These are phyloP conservation scores for Penicillium sclerotigenum DNA, from an alignment of 2,329 filamentous ascomycete genomes.

Conservation along the genomic window DNA sequence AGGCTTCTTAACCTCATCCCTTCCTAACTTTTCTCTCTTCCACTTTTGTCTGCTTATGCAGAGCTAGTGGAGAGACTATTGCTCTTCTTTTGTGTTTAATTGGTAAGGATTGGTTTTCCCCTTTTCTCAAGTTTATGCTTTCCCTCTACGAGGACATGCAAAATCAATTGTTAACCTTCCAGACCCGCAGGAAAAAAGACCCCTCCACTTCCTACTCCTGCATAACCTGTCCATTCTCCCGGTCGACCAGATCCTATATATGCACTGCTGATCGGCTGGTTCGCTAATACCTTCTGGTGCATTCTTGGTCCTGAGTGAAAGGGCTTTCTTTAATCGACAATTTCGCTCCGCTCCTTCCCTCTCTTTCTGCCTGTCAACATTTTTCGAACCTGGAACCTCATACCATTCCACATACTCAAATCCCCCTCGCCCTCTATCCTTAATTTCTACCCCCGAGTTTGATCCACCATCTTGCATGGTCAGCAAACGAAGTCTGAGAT, in stretches of 20 bases:
- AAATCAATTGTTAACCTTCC: slow-evolving; percentile 28
- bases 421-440: slow-evolving; percentile 3
- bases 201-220: slow-evolving; percentile 24
- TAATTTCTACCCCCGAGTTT: background rate
- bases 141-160: slow-evolving; percentile 5
- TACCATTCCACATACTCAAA: background rate
- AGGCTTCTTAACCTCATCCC: slow-evolving; percentile 23
- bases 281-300: slow-evolving; percentile 4
- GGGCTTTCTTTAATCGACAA: slow-evolving; percentile 9
- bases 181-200: slow-evolving; percentile 19
- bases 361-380: slow-evolving; percentile 3
- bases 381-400: background rate
- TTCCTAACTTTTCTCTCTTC: slow-evolving; percentile 21
- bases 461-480: slow-evolving; percentile 29
- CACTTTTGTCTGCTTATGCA: slow-evolving; percentile 9
- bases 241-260: slow-evolving; percentile 28
- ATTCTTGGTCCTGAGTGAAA: slow-evolving; percentile 8
- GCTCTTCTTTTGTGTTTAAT: slow-evolving; percentile 5
- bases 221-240: slow-evolving; percentile 34
- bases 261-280: slow-evolving; percentile 19
- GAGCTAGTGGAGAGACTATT: slow-evolving; percentile 11
- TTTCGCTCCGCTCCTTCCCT: background rate
- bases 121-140: background rate
- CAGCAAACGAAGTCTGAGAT: slow-evolving; percentile 30
- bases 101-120: slow-evolving; percentile 15